Evolutionary conservation across 2,329 filamentous ascomycete species (phyloP), one percentile per base, ranked within the genome.

Genomic region (Penicillium sp.): DNA sequence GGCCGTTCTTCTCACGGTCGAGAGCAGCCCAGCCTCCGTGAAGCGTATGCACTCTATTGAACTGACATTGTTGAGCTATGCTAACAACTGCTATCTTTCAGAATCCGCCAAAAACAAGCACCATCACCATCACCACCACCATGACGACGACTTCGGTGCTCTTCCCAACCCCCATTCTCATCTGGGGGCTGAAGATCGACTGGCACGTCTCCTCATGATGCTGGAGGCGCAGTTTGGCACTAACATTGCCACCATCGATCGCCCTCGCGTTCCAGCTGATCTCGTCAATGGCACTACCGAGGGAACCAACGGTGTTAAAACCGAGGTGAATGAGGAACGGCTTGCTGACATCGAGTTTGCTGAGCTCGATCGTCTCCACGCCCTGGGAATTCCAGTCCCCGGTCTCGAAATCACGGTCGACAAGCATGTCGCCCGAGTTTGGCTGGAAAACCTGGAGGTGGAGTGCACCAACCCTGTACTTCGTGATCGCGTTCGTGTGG

Each of bases 141-240:
- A 72, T 36, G 64, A 74, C 47, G 64, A 73, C 38, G 64, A 73
- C 33, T 50, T 58, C 5, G 69, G 79, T 35, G 73, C 76, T 50
- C 70, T 74, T 22, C 78, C 77, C 42, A 94, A 96, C 67, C 87
- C 86, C 0, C 90, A 95, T 70, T 82, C 86, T 11, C 81, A 87
- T 40, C 74, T 90, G 38, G 81, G 81, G 9, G 80, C 91, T 0
- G 79, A 87, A 40, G 90, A 95, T 62, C 87, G 90, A 36, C 84
- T 97, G 36, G 83, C 87, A 56, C 86, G 92, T 30, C 84, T 99
- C 18, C 88, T 95, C 74, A 89, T 96, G 84, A 96, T 99, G 77
- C 86, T 99, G 13, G 94, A 99, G 77, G 89, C 92, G 2, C 94
- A 99, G 70, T 99, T 99, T 67, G 94, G 94, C 55, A 87, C 94